Evolutionary conservation across 176 grass and related monocot genomes (phyloP), one percentile per base, ranked within the genome.

Genomic region (Bolboschoenus planiculmis): DNA sequence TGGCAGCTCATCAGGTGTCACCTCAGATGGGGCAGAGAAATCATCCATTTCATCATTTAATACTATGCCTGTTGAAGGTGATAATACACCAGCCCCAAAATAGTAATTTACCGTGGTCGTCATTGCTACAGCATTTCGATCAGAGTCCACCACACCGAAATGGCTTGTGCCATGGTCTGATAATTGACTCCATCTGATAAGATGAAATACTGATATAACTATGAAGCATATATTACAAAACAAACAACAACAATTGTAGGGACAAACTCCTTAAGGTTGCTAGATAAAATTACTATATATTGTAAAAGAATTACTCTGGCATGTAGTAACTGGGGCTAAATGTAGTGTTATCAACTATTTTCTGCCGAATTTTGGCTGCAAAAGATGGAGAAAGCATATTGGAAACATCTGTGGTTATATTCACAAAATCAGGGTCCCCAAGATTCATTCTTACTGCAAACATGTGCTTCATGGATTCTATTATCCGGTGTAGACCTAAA

Each of bases 21-120:
- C 26, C 60, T 92, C 77, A 8, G 51, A 64, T 13, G 95, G 95
- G 34, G 72, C 81, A 9, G 92, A 97, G 85, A 97, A 97, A 62
- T 97, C 95, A 79, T 91, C 95, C 95, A 97, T 97, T 89, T 97
- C 92, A 74, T 97, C 87, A 80, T 97, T 97, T 31, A 94, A 24
- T 73, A 97, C 88, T 74, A 94, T 88, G 83, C 95, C 95, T 30
- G 95, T 97, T 46, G 92, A 93, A 46, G 88, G 92, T 48, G 92
- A 97, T 11, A 97, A 18, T 68, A 97, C 79, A 24, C 47, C 61
- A 31, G 85, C 90, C 4, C 95, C 92, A 65, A 97, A 97, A 53
- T 9, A 70, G 46, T 1, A 48, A 87, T 97, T 97, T 53, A 97
- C 92, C 0, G 92, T 97, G 0, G 87, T 94, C 7, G 92, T 97